phyloP scores from a whole-genome alignment of 139 green algal species.

The Haematococcus sp. region DNA sequence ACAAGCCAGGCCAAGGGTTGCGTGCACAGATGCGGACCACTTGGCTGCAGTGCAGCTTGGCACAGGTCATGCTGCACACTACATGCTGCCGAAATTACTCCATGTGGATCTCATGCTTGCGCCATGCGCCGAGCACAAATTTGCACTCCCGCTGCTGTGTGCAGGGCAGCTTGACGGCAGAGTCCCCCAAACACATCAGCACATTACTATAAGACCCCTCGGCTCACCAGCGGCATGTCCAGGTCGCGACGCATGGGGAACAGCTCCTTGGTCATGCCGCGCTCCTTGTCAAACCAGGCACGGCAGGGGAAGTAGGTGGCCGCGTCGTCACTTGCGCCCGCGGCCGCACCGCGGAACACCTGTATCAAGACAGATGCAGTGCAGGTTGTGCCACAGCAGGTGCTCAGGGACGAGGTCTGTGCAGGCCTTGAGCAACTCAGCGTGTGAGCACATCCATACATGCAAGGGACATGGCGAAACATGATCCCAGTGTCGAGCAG shows the following conservation, averaged over 20 bases:
- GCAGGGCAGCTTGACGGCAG: no score
- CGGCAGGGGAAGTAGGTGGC: slow-evolving; percentile 39
- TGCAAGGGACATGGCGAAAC: no score
- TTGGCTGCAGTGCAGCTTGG: no score
- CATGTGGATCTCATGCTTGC: no score
- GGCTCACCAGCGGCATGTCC: slow-evolving; percentile 13
- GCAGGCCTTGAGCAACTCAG: no score
- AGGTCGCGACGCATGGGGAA: slow-evolving; percentile 18
- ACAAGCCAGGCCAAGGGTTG: background rate
- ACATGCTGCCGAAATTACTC: no score
- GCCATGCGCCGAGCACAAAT: no score
- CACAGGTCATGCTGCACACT: no score
- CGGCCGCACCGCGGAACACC: slow-evolving; percentile 6
- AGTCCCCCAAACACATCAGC: no score
- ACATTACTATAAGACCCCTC: background rate
- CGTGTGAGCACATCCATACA: no score
- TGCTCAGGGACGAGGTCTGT: slow-evolving; percentile 1
- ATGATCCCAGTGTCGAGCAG: no score
- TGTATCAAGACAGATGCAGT: background rate
- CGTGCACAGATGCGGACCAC: background rate
- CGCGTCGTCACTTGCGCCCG: slow-evolving; percentile 1
- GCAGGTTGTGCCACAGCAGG: slow-evolving; percentile 4
- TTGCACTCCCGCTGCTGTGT: no score
- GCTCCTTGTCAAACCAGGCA: slow-evolving; percentile 40
- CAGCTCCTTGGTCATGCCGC: slow-evolving; percentile 38